Percentiles rank a stretch among this genome's conserved stretches.
Evolutionary conservation across 1,139 yeast genomes (phyloP).

Genomic region (Geotrichum citri-aurantii): DNA sequence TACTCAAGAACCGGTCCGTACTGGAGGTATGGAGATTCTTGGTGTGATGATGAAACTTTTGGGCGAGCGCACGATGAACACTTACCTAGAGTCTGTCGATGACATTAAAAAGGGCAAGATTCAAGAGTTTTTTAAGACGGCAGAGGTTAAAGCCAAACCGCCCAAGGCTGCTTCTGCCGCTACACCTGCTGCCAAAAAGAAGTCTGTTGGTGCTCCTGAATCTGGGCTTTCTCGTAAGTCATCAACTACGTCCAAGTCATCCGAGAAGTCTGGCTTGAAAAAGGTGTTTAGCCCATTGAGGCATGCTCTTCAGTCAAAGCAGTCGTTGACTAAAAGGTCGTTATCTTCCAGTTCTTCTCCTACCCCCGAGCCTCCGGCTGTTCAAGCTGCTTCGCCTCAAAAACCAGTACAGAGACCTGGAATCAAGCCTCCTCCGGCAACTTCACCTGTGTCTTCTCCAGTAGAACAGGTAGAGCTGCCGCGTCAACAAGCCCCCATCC

Average conservation of each 20-base stretch:
- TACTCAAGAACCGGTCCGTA: slow-evolving; percentile 79
- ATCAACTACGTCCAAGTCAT: neutral
- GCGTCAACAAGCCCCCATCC: neutral
- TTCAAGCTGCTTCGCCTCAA: neutral
- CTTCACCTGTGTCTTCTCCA: neutral
- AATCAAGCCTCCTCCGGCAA: neutral
- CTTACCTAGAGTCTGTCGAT: slow-evolving; percentile 62
- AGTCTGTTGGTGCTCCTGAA: slow-evolving; percentile 19
- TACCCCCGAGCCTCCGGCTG: neutral
- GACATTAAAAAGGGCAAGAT: slow-evolving; percentile 65
- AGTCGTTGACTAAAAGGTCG: neutral
- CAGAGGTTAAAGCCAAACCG: slow-evolving; percentile 40
- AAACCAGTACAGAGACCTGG: neutral
- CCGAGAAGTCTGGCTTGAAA: neutral
- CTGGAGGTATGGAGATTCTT: slow-evolving; percentile 68
- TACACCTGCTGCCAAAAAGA: slow-evolving; percentile 5
- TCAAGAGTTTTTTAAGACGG: slow-evolving; percentile 51
- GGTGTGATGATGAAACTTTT: slow-evolving; percentile 79
- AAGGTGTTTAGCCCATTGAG: neutral
- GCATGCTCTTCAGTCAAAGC: neutral
- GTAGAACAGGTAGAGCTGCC: neutral
- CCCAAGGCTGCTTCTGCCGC: slow-evolving; percentile 8
- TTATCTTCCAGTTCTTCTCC: neutral
- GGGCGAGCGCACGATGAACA: slow-evolving; percentile 64
- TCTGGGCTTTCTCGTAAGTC: slow-evolving; percentile 2